Evolutionary conservation across 345 rosid genomes (phyloP).

Genomic region (Pistacia vera): DNA sequence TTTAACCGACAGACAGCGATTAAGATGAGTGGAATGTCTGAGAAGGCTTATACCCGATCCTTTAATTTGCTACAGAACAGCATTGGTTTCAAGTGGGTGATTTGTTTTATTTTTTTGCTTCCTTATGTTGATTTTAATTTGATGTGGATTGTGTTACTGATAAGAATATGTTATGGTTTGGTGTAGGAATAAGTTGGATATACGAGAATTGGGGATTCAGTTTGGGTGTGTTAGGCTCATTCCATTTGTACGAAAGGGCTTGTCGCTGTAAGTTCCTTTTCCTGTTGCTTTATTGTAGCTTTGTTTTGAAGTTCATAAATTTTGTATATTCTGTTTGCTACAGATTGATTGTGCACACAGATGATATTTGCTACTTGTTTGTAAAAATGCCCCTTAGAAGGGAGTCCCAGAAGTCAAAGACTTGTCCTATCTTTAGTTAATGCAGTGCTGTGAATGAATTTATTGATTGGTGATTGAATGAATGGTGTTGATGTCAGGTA

Average conservation of each 20-base stretch:
- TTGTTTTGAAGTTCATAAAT: not conserved
- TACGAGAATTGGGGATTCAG: constrained; percentile 79
- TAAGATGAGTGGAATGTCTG: constrained; percentile 86
- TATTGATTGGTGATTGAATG: constrained; percentile 19
- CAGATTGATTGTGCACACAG: not conserved
- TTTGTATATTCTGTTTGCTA: not conserved
- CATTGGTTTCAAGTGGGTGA: constrained; percentile 74
- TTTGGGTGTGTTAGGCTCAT: constrained; percentile 92
- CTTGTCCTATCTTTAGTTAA: not conserved
- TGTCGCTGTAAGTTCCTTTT: constrained; percentile 60
- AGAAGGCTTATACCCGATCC: constrained; percentile 80
- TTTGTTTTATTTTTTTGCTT: not conserved
- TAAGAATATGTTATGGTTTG: not conserved
- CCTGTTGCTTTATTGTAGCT: not conserved
- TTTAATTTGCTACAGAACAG: constrained; percentile 80
- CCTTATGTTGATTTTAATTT: not conserved
- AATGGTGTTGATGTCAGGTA: constrained; percentile 42
- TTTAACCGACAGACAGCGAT: constrained; percentile 77
- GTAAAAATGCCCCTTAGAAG: constrained; percentile 38
- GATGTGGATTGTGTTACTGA: not conserved
- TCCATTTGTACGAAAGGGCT: constrained; percentile 66
- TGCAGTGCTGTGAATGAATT: not conserved
- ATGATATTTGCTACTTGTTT: constrained; percentile 34
- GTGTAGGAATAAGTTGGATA: constrained; percentile 65
- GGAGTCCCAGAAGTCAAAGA: not conserved